Base-by-base conservation (phyloP, 2,329 filamentous ascomycete genomes). In the Karstenula rhodostoma region DNA sequence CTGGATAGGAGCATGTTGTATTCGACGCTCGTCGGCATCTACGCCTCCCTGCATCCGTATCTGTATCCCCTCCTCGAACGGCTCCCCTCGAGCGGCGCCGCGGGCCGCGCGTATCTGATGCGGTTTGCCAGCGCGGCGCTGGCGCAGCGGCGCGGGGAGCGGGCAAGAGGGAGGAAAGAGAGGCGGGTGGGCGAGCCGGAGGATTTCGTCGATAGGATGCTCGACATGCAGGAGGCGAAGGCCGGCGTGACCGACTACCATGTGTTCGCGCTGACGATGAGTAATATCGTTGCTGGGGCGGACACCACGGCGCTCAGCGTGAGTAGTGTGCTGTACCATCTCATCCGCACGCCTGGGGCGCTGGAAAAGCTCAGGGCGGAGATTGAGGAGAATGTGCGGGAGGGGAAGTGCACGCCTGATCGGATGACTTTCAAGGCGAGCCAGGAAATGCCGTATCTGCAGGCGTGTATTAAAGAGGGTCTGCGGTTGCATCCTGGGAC, bases 241-340 rank as follows among this genome's bases (percentile, higher is more conserved):
- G 57, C 50, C 17, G 27, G 50, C 9, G 42, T 65, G 10, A 61
- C 60, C 9, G 50, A 48, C 15, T 61, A 65, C 40, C 57, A 65
- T 32, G 23, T 65, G 13, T 55, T 61, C 22, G 53, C 53, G 47
- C 77, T 78, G 73, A 70, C 72, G 1, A 73, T 74, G 12, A 61
- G 49, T 10, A 65, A 65, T 25, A 77, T 81, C 48, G 73, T 77
- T 33, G 80, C 79, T 1, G 79, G 78, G 5, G 72, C 69, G 17
- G 79, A 82, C 55, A 82, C 80, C 0, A 81, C 79, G 5, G 76
- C 78, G 29, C 75, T 77, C 22, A 73, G 75, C 3, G 67, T 73
- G 2, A 70, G 55, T 12, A 57, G 54, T 10, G 58, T 66, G 15
- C 35, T 70, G 17, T 70, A 63, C 55, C 57, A 66, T 27, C 54